A percentile compares a stretch with the other conserved stretches of the same genome.
Evolutionary conservation across 371 early-diverging fungal genomes (phyloP).

Genomic region (Syncephalastrum sp.): DNA sequence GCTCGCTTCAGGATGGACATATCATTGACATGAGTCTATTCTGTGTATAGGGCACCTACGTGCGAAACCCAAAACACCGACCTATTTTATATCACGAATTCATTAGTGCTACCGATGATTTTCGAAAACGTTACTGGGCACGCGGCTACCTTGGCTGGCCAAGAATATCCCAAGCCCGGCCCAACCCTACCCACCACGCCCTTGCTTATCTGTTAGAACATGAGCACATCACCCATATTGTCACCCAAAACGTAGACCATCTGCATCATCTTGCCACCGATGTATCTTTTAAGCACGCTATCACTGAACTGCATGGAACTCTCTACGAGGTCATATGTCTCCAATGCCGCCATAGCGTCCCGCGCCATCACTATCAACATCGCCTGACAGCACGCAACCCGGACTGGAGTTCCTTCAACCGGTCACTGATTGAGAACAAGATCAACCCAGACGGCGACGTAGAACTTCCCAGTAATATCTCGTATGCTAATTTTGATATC

Average conservation of each 20-base stretch:
- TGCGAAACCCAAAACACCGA: conserved; percentile 74
- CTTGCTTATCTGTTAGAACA: conserved; percentile 51
- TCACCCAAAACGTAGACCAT: conserved; percentile 94
- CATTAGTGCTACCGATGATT: conserved; percentile 44
- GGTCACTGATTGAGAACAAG: conserved; percentile 29
- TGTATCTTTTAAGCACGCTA: conserved; percentile 13
- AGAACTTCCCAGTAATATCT: conserved; percentile 56
- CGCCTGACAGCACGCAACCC: conserved; percentile 72
- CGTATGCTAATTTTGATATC: conserved; percentile 69
- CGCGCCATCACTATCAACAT: conserved; percentile 67
- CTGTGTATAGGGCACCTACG: conserved; percentile 63
- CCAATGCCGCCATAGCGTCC: conserved; percentile 54
- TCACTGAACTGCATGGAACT: conserved; percentile 88
- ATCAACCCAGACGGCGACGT: conserved; percentile 91
- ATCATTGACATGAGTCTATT: neutral
- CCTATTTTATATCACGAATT: conserved; percentile 83
- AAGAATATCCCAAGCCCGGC: conserved; percentile 61
- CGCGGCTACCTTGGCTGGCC: conserved; percentile 87
- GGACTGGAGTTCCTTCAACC: conserved; percentile 40
- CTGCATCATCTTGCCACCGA: conserved; percentile 67
- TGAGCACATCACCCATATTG: conserved; percentile 49
- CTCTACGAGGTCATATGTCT: conserved; percentile 74
- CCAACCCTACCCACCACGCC: conserved; percentile 72
- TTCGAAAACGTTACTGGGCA: conserved; percentile 89
- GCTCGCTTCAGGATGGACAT: neutral